Base-by-base conservation (phyloP, 1,139 yeast species). In the Blastobotrys persicus region DNA sequence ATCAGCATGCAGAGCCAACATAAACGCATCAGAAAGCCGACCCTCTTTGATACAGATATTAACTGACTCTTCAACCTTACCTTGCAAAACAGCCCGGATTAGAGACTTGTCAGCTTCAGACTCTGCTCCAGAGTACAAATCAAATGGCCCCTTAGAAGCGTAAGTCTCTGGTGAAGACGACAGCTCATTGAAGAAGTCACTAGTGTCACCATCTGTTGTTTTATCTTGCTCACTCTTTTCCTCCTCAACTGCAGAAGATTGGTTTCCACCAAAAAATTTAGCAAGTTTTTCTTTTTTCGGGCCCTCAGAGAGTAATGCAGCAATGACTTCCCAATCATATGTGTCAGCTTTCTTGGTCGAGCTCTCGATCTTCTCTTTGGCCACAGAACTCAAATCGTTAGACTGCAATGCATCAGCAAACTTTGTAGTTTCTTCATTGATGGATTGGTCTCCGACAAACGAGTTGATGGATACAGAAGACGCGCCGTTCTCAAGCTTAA, bases 301-400 rank as follows among this genome's bases (percentile, higher is more conserved):
- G 5, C 52, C 55, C 45, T 73, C 71, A 46, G 51, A 56, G 2
- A 83, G 67, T 47, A 88, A 70, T 48, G 80, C 75, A 56, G 79
- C 73, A 58, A 92, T 77, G 33, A 88, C 68, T 54, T 76, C 75
- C 98, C 98, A 92, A 65, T 89, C 97, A 26, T 79, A 72, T 55
- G 77, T 77, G 55, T 82, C 84, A 51, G 74, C 69, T 4, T 70
- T 71, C 18, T 45, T 49, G 6, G 74, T 71, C 14, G 73, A 66
- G 7, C 42, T 28, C 11, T 46, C 53, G 5, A 31, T 45, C 18
- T 59, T 56, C 31, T 51, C 52, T 19, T 53, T 44, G 13, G 60
- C 56, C 42, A 55, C 48, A 6, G 50, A 31, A 17, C 49, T 40
- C 34, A 55, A 47, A 38, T 54, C 54, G 13, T 53, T 75, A 2